Percentiles rank a stretch among this genome's conserved stretches.
phyloP scores from a whole-genome alignment of 306 rosid genomes.

The Malus fusca region DNA sequence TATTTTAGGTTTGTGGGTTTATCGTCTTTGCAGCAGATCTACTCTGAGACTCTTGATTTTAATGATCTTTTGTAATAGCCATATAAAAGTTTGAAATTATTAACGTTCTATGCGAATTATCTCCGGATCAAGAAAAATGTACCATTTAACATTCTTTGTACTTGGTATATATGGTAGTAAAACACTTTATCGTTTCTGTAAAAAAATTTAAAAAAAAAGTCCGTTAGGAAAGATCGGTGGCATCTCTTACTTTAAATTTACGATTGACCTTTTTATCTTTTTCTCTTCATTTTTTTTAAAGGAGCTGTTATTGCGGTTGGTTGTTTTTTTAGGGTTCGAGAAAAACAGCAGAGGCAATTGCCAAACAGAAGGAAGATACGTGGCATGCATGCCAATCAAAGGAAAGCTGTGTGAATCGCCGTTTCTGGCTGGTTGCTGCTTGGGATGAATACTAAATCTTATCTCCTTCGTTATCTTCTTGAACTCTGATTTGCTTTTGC shows the following conservation, averaged over 20 bases:
- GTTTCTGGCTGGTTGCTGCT: too few relatives aligned
- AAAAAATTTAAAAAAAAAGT: too few relatives aligned
- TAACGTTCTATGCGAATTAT: too few relatives aligned
- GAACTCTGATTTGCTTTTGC: not conserved
- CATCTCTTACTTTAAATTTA: not conserved
- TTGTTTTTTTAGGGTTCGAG: not conserved
- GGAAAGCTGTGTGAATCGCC: not conserved
- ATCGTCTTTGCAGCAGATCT: too few relatives aligned
- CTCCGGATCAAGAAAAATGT: too few relatives aligned
- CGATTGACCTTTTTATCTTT: not conserved
- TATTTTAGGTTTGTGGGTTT: too few relatives aligned
- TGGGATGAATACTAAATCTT: not conserved
- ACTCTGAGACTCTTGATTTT: too few relatives aligned
- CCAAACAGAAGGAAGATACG: not conserved
- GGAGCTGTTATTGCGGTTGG: not conserved
- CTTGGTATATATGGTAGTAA: too few relatives aligned
- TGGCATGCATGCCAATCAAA: constrained; percentile 14
- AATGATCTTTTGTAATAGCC: too few relatives aligned
- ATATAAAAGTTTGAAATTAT: too few relatives aligned
- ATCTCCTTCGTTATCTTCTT: not conserved
- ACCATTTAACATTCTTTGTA: too few relatives aligned
- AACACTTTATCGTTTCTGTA: too few relatives aligned
- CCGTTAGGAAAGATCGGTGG: not conserved
- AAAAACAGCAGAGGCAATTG: not conserved
- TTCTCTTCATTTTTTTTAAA: not conserved